These are phyloP conservation scores for Thalassiosira sp. DNA, from an alignment of 352 stramenopile species.

Conservation along the genomic window DNA sequence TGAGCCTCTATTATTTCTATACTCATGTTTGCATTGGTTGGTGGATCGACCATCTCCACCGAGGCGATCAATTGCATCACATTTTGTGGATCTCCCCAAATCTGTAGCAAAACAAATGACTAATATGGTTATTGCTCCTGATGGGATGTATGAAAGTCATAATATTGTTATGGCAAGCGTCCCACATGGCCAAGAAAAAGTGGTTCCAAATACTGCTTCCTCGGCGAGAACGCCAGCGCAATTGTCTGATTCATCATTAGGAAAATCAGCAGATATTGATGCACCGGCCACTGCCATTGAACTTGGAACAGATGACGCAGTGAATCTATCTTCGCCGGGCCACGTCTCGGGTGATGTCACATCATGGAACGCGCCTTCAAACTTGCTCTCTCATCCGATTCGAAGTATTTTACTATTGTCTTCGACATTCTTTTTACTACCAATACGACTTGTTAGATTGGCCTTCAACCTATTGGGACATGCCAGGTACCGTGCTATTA, in stretches of 20 bases:
- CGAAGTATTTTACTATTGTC: constrained; percentile 58
- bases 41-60: constrained; percentile 62
- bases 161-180: constrained; percentile 58
- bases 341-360: constrained; percentile 28
- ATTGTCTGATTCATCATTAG: not conserved
- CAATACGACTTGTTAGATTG: constrained; percentile 73
- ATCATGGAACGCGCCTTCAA: constrained; percentile 27
- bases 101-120: constrained; percentile 57
- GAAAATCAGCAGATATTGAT: not conserved
- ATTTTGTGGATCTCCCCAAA: constrained; percentile 59
- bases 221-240: not conserved
- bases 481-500: constrained; percentile 21
- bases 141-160: constrained; percentile 80
- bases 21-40: constrained; percentile 62
- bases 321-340: constrained; percentile 40
- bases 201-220: not conserved
- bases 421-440: constrained; percentile 76
- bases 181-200: constrained; percentile 18
- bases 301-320: constrained; percentile 50
- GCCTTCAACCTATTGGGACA: constrained; percentile 56
- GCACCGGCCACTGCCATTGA: constrained; percentile 19
- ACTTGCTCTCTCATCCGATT: constrained; percentile 45
- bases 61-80: constrained; percentile 63
- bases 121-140: constrained; percentile 52
- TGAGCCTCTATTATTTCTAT: constrained; percentile 46